Evolutionary conservation across 2,329 filamentous ascomycete genomes (phyloP), one percentile per base, ranked within the genome.

Genomic region (Davidsoniella eucalypti): DNA sequence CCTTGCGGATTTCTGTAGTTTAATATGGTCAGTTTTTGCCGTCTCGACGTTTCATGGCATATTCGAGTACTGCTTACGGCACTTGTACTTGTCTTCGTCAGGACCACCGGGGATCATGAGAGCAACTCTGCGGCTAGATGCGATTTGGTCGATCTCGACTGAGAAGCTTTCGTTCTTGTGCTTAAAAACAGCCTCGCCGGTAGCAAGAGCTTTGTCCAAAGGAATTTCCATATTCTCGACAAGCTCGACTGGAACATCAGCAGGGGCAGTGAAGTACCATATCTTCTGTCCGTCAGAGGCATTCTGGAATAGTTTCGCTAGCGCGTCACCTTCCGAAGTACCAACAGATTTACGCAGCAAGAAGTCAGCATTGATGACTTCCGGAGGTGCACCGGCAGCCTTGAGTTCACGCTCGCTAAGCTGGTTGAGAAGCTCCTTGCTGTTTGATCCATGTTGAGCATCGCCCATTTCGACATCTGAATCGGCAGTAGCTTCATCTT

Each of bases 241-340:
- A 1, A 81, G 70, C 9, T 75, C 76, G 51, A 87, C 71, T n/a
- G 82, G 77, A 2, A 87, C 66, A 9, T 76, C 76, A 5, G 78
- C 73, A 2, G 84, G 84, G 3, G 81, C 79, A 8, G 80, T 84
- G 57, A 88, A 85, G 61, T 87, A 84, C 84, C 83, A 88, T 53
- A 87, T 69, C 61, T 87, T 79, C 67, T 86, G 87, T 55, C 80
- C 80, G 51, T 77, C 67, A 6, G 81, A 61, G 57, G 76, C 70
- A 52, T 74, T 68, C 57, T 67, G 72, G 57, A 84, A 77, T 49
- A 81, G 63, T 18, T 72, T 66, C 7, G 71, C 61, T 53, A 76
- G 63, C 58, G 74, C 65, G 57, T 70, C 62, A 59, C 67, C 60
- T 18, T 61, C 63, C 52, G 60, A 55, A n/a, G 60, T 59, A 42